Percentiles rank a stretch among this genome's conserved stretches.
Conservation (phyloP, 768 basidiomycete species). For the Ramaria sp. region DNA sequence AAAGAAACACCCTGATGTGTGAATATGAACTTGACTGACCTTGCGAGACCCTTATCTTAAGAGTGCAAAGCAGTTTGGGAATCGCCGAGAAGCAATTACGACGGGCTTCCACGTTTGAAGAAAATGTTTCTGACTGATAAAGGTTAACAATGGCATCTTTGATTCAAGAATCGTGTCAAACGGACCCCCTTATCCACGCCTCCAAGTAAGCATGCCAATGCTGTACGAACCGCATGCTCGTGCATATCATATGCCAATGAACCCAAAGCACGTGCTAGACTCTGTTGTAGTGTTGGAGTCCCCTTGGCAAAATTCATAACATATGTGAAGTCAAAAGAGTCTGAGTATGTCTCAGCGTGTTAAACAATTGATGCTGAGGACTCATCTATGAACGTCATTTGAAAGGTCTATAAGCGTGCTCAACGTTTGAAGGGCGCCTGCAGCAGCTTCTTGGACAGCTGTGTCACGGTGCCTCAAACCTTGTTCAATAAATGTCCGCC, state of each 20-base stretch:
- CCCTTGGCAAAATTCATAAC: conserved; percentile 50
- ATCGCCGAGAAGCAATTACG: conserved; percentile 43
- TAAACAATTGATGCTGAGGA: conserved; percentile 16
- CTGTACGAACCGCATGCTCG: conserved; percentile 43
- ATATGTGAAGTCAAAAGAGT: conserved; percentile 34
- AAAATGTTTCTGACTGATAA: conserved; percentile 23
- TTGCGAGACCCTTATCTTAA: conserved; percentile 30
- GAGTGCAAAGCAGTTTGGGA: conserved; percentile 31
- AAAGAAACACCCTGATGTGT: conserved; percentile 1
- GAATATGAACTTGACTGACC: conserved; percentile 27
- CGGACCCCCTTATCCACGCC: conserved; percentile 47
- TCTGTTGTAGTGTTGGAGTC: conserved; percentile 52
- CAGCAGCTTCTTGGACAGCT: conserved; percentile 68
- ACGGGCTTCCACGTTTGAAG: conserved; percentile 44
- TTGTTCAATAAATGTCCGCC: conserved; percentile 60
- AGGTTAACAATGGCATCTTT: conserved; percentile 17
- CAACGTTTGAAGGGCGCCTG: conserved; percentile 54
- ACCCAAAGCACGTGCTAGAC: conserved; percentile 61
- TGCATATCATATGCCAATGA: conserved; percentile 51
- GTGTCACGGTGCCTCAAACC: conserved; percentile 57
- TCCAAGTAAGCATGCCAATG: conserved; percentile 47
- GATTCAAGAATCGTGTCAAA: conserved; percentile 11
- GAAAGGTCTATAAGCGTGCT: conserved; percentile 63
- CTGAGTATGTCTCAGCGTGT: not conserved
- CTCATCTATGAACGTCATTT: conserved; percentile 62